Evolutionary conservation across 257 asterid genomes (phyloP).

Genomic region (Dorcoceras hygrometricum): DNA sequence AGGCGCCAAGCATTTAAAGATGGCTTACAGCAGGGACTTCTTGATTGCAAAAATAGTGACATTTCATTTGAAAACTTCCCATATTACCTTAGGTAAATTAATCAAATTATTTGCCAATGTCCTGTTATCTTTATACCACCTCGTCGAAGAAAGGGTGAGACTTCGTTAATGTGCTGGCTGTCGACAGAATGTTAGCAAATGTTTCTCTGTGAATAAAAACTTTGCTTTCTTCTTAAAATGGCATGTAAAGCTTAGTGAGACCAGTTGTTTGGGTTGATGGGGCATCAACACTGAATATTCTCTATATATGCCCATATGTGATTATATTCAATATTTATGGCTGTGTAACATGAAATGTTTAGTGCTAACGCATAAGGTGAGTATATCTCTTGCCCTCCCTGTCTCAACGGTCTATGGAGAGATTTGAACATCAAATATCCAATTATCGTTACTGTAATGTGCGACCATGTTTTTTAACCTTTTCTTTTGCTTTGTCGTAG

Average conservation of each 20-base stretch:
- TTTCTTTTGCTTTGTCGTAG: background rate
- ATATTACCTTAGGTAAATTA: slow-evolving; percentile 71
- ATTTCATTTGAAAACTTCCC: slow-evolving; percentile 82
- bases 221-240: background rate
- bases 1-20: slow-evolving; percentile 77
- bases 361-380: background rate
- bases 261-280: background rate
- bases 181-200: background rate
- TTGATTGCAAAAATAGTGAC: slow-evolving; percentile 53
- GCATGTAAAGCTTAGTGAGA: background rate
- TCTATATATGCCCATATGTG: no score
- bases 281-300: no score
- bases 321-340: background rate
- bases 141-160: background rate
- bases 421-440: background rate
- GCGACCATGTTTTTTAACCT: background rate
- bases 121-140: slow-evolving; percentile 11
- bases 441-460: background rate
- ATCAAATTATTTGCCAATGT: background rate
- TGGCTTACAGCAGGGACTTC: slow-evolving; percentile 52
- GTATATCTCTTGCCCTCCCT: background rate
- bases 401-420: background rate
- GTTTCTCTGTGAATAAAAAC: background rate
- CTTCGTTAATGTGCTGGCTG: background rate
- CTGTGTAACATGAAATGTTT: background rate